phyloP scores from a whole-genome alignment of 2,329 filamentous ascomycete genomes.

The Epichloe festucae region DNA sequence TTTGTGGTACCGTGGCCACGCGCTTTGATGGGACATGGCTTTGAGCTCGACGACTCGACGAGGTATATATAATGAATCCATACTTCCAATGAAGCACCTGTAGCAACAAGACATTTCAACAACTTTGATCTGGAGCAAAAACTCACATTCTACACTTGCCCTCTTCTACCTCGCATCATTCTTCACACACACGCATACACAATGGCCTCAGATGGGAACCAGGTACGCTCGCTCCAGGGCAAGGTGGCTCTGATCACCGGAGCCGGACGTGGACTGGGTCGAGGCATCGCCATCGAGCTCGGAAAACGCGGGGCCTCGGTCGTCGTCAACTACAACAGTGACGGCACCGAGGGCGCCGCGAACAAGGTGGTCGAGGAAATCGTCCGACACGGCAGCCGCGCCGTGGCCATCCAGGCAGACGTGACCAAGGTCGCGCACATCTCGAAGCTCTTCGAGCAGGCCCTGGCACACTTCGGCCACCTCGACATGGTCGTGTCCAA shows the following conservation, averaged over 20 bases:
- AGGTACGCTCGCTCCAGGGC: conserved; percentile 13
- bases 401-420: conserved; percentile 54
- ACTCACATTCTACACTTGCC: too few species aligned
- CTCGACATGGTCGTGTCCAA: conserved; percentile 61
- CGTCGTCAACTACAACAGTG: conserved; percentile 45
- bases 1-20: too few species aligned
- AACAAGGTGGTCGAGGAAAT: conserved; percentile 41
- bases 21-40: too few species aligned
- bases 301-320: conserved; percentile 43
- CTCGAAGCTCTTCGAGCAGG: conserved; percentile 47
- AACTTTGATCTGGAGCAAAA: too few species aligned
- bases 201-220: too few species aligned
- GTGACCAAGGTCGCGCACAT: conserved; percentile 52
- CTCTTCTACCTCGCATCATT: too few species aligned
- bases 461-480: conserved; percentile 49
- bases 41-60: too few species aligned
- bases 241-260: conserved; percentile 25
- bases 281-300: conserved; percentile 44
- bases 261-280: conserved; percentile 43
- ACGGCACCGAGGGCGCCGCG: conserved; percentile 34
- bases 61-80: too few species aligned
- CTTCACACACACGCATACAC: too few species aligned
- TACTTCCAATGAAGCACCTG: too few species aligned
- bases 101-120: too few species aligned
- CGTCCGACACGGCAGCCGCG: conserved; percentile 44